Evolutionary conservation across 495 filamentous ascomycete species (phyloP), one percentile per base, ranked within the genome.

Genomic region (Aspergillus wentii): DNA sequence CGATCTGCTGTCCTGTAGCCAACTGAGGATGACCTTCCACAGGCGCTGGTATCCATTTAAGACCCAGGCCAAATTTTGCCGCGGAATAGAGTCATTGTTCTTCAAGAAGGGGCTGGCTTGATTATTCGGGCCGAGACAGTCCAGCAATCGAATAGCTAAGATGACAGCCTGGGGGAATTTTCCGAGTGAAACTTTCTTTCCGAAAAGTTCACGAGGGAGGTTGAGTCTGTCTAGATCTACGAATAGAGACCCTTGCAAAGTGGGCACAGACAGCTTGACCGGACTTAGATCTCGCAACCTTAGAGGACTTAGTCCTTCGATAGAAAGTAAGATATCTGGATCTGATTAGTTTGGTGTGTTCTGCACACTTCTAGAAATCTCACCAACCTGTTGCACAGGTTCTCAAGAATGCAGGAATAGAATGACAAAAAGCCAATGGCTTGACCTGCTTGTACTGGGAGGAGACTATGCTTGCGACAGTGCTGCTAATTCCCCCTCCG

Each of bases 41-140:
- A 68, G 41, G 5, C 64, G 61, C 35, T 57, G 53, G 40, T 61
- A 61, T n/a, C 52, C 51, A 44, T 68, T 65, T 11, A 62, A 28
- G 4, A 57, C 30, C 57, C 60, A 64, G 11, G 59, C 48, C 19
- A 57, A 43, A 33, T 62, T 62, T 25, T 64, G 61, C 20, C 57
- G 58, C 28, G 56, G 34, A 18, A 35, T 40, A 19, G 48, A 33
- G 8, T 35, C 27, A 10, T 38, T 50, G n/a, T 48, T 30, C 14
- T 45, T 48, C 9, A 25, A 11, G 14, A 17, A 21, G 13, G 20
- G 16, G 17, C 33, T 18, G 8, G 29, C 27, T 33, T 42, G 18
- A 15, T 31, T 30, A 6, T 40, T 43, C 1, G 43, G 46, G n/a
- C 43, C 47, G 33, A 63, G 50, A n/a, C 59, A 57, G 17, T 58